phyloP scores from a whole-genome alignment of 225 moss, liverwort and hornwort genomes.

The Physcomitrium patens region DNA sequence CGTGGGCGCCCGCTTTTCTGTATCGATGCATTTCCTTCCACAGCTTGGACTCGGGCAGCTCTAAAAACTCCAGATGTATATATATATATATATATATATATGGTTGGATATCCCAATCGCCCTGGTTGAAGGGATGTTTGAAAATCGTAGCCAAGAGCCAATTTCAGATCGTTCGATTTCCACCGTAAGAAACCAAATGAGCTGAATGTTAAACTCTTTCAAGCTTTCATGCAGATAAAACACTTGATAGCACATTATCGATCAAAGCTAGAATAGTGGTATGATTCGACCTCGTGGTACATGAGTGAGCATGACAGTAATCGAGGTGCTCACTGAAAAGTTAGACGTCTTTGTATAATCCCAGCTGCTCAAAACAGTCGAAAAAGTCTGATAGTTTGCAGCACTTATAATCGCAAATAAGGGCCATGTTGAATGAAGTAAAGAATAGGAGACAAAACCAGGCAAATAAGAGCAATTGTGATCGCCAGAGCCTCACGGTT shows the following conservation, averaged over 20 bases:
- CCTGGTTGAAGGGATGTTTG: conserved; percentile 30
- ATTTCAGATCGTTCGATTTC: conserved; percentile 26
- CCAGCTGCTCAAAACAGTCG: conserved; percentile 23
- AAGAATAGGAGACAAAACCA: conserved; percentile 69
- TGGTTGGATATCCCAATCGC: conserved; percentile 24
- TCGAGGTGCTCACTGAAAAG: background rate
- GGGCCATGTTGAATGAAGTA: conserved; percentile 61
- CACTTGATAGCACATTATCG: conserved; percentile 19
- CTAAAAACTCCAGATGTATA: conserved; percentile 27
- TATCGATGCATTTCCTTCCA: conserved; percentile 25
- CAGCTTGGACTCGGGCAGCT: background rate
- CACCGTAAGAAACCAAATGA: conserved; percentile 28
- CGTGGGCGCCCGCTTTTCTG: conserved; percentile 20
- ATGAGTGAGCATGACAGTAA: conserved; percentile 7
- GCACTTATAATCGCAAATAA: conserved; percentile 34
- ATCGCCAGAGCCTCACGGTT: conserved; percentile 74
- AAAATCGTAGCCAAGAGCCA: conserved; percentile 28
- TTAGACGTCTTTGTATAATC: background rate
- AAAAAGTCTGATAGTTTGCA: conserved; percentile 28
- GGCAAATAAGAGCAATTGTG: conserved; percentile 66
- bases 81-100: conserved; percentile 21
- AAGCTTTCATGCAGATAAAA: conserved; percentile 6
- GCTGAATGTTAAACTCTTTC: conserved; percentile 4
- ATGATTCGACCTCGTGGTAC: conserved; percentile 23
- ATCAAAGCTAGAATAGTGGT: conserved; percentile 7